phyloP scores from a whole-genome alignment of 805 yeast genomes.

The Candida boleticola region DNA sequence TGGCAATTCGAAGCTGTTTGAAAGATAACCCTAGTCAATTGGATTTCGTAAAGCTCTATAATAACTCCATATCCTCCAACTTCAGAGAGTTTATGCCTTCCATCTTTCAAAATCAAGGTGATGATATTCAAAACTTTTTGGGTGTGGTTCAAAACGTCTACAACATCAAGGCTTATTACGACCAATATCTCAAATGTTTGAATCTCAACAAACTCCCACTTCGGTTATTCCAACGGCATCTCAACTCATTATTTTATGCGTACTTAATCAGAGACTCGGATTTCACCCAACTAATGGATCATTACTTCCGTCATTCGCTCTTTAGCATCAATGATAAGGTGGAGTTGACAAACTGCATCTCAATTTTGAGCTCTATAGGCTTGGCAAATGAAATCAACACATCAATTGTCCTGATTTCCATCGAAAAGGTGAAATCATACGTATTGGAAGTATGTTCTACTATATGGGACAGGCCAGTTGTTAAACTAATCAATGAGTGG shows the following conservation, averaged over 20 bases:
- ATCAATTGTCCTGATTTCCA: slow-evolving; percentile 36
- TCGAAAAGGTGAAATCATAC: slow-evolving; percentile 30
- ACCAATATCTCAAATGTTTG: slow-evolving; percentile 19
- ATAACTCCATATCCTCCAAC: slow-evolving; percentile 27
- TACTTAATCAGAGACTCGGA: slow-evolving; percentile 11
- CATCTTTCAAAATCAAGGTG: slow-evolving; percentile 1
- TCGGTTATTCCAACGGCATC: slow-evolving; percentile 24
- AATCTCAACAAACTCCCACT: slow-evolving; percentile 18
- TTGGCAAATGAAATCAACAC: slow-evolving; percentile 21
- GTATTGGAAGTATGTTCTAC: slow-evolving; percentile 27
- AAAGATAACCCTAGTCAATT: slow-evolving; percentile 31
- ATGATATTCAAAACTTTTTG: slow-evolving; percentile 8
- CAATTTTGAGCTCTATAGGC: slow-evolving; percentile 7
- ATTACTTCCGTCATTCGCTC: slow-evolving; percentile 1
- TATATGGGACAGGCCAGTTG: slow-evolving; percentile 39
- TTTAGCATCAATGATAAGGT: not conserved
- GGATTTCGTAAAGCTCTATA: slow-evolving; percentile 31
- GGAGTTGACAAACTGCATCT: slow-evolving; percentile 1
- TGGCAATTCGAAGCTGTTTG: slow-evolving; percentile 37
- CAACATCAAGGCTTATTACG: slow-evolving; percentile 21
- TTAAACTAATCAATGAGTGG: slow-evolving; percentile 35
- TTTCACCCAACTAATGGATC: slow-evolving; percentile 1
- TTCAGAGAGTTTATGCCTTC: slow-evolving; percentile 14
- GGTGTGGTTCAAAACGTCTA: slow-evolving; percentile 17
- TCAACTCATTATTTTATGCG: slow-evolving; percentile 26